A percentile compares a stretch with the other conserved stretches of the same genome.
phyloP scores from a whole-genome alignment of 2,329 filamentous ascomycete species.

The Eurotiales sp. region DNA sequence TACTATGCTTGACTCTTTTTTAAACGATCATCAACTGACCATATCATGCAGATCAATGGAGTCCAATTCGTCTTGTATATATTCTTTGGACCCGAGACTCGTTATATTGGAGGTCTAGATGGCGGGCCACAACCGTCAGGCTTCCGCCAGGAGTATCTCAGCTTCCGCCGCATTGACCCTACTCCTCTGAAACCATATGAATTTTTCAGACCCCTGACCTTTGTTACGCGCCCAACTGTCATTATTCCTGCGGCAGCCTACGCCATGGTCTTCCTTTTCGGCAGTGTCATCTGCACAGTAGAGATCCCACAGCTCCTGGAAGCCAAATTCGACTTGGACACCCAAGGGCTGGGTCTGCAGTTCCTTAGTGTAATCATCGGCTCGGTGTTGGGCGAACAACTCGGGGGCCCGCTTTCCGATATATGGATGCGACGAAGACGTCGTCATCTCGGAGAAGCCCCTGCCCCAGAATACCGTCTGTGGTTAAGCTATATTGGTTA shows the following conservation, averaged over 20 bases:
- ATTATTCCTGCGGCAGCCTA: conserved; percentile 52
- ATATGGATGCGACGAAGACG: conserved; percentile 54
- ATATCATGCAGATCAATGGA: conserved; percentile 46
- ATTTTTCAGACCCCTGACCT: conserved; percentile 50
- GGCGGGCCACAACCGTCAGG: conserved; percentile 21
- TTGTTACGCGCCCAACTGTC: conserved; percentile 47
- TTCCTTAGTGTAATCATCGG: conserved; percentile 58
- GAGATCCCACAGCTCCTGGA: conserved; percentile 59
- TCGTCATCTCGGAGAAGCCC: conserved; percentile 46
- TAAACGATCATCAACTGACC: not conserved
- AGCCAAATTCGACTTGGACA: conserved; percentile 54
- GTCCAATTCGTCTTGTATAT: conserved; percentile 56
- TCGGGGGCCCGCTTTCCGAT: conserved; percentile 54
- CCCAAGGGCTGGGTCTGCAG: conserved; percentile 57
- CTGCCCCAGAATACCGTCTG: conserved; percentile 12
- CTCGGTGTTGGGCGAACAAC: conserved; percentile 55
- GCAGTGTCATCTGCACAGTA: conserved; percentile 52
- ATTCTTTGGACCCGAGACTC: conserved; percentile 54
- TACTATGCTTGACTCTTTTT: conserved; percentile 17
- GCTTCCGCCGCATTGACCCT: conserved; percentile 51
- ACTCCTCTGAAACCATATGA: conserved; percentile 47
- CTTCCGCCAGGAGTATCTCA: conserved; percentile 46
- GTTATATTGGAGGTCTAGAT: conserved; percentile 40
- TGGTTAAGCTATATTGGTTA: conserved; percentile 16
- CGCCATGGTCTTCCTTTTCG: conserved; percentile 56